Conservation (phyloP, 495 filamentous ascomycete genomes). For the Aspergillus olivimuriae region DNA sequence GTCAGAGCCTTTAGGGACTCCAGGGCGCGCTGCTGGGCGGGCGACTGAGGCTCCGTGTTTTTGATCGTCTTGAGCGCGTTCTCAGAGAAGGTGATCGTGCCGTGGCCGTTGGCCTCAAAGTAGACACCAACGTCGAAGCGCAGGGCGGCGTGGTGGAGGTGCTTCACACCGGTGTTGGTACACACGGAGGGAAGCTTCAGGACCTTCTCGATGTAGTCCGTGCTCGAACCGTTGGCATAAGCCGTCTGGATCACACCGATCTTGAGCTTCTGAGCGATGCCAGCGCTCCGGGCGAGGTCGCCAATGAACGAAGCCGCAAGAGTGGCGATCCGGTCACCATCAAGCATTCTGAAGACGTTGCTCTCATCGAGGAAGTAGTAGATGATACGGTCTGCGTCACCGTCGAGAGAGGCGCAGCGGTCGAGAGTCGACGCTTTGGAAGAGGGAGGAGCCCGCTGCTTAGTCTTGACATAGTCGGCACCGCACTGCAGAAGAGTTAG, state of each 20-base stretch:
- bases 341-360: slow-evolving; percentile 77
- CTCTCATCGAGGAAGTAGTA: slow-evolving; percentile 90
- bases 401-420: slow-evolving; percentile 87
- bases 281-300: slow-evolving; percentile 74
- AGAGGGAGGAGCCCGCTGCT: slow-evolving; percentile 80
- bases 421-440: slow-evolving; percentile 69
- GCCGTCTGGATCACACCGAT: slow-evolving; percentile 96
- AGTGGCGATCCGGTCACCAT: slow-evolving; percentile 95
- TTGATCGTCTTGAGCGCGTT: slow-evolving; percentile 70
- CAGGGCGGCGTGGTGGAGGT: slow-evolving; percentile 89
- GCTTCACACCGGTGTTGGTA: slow-evolving; percentile 94
- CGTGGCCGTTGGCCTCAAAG: slow-evolving; percentile 97
- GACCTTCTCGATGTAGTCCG: slow-evolving; percentile 80
- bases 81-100: slow-evolving; percentile 89
- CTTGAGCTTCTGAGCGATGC: slow-evolving; percentile 69
- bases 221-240: slow-evolving; percentile 95
- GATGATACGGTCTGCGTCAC: slow-evolving; percentile 90
- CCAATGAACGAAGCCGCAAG: slow-evolving; percentile 91
- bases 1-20: slow-evolving; percentile 74
- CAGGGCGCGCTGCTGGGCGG: slow-evolving; percentile 79
- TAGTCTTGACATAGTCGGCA: slow-evolving; percentile 95
- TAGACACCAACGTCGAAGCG: slow-evolving; percentile 93
- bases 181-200: slow-evolving; percentile 86
- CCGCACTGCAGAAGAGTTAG: slow-evolving; percentile 60
- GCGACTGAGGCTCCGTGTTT: slow-evolving; percentile 75